A percentile compares a stretch with the other conserved stretches of the same genome.
Conservation (phyloP, 345 rosid genomes). For the Aurinia saxatilis region DNA sequence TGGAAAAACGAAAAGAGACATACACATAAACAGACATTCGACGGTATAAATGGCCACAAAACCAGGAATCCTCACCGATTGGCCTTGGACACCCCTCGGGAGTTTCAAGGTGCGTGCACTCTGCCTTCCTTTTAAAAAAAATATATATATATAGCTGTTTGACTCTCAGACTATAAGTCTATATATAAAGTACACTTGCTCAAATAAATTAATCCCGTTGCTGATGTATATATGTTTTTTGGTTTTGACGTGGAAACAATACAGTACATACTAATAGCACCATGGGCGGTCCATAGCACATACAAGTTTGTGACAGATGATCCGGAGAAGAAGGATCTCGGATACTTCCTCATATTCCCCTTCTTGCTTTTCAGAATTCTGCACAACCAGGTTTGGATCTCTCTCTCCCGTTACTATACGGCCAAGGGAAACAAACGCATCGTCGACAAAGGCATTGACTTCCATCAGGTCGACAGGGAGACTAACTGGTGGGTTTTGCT, state of each 20-base stretch:
- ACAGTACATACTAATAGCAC: slow-evolving; percentile 48
- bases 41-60: slow-evolving; percentile 45
- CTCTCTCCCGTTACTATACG: slow-evolving; percentile 41
- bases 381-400: slow-evolving; percentile 61
- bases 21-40: slow-evolving; percentile 7
- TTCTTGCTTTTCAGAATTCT: slow-evolving; percentile 35
- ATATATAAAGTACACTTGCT: not conserved
- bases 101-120: slow-evolving; percentile 42
- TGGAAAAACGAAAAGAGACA: not conserved
- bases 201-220: not conserved
- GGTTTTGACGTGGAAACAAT: slow-evolving; percentile 8
- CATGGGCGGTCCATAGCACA: slow-evolving; percentile 45
- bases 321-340: slow-evolving; percentile 29
- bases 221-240: not conserved
- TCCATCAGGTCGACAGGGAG: slow-evolving; percentile 62
- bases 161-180: not conserved
- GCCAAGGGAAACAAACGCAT: slow-evolving; percentile 48
- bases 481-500: slow-evolving; percentile 38
- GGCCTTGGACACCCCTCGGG: slow-evolving; percentile 56
- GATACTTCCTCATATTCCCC: slow-evolving; percentile 33
- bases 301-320: slow-evolving; percentile 28
- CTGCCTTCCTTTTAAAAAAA: not conserved
- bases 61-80: slow-evolving; percentile 49
- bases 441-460: slow-evolving; percentile 52
- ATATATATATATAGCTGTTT: not conserved